Percentiles rank a stretch among this genome's conserved stretches.
Conservation (phyloP, 768 basidiomycete species). For the Tylopilus sp. region DNA sequence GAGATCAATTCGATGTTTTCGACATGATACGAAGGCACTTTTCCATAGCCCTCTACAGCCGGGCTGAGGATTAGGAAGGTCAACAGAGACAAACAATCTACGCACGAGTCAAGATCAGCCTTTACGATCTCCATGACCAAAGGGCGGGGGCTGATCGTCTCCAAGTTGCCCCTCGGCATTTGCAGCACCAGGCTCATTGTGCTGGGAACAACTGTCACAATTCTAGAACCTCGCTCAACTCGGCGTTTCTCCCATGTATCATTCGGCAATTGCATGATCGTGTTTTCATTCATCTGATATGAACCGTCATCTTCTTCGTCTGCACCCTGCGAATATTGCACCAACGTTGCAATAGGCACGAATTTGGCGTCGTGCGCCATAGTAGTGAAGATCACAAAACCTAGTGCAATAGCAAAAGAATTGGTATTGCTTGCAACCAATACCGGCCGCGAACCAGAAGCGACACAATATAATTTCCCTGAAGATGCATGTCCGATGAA, state of each 20-base stretch:
- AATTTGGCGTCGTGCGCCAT: conserved; percentile 79
- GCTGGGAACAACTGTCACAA: conserved; percentile 85
- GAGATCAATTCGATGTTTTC: conserved; percentile 92
- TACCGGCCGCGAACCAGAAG: conserved; percentile 25
- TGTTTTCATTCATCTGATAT: conserved; percentile 25
- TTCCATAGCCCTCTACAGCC: conserved; percentile 64
- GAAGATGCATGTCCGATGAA: conserved; percentile 64
- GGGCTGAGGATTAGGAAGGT: neutral
- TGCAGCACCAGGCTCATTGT: conserved; percentile 89
- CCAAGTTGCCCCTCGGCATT: conserved; percentile 96
- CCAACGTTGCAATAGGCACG: conserved; percentile 39
- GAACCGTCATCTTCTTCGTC: conserved; percentile 10
- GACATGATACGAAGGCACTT: conserved; percentile 86
- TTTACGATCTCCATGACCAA: conserved; percentile 84
- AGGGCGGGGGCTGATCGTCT: conserved; percentile 91
- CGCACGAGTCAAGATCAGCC: conserved; percentile 63
- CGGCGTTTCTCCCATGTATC: conserved; percentile 67
- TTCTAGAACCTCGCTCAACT: conserved; percentile 85
- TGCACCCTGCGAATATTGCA: conserved; percentile 7
- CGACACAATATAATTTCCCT: conserved; percentile 60
- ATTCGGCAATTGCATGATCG: conserved; percentile 2
- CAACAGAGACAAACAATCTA: neutral
- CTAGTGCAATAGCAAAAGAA: conserved; percentile 70
- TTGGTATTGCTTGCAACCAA: conserved; percentile 54
- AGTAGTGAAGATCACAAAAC: conserved; percentile 83